These are phyloP conservation scores for Xylariales sp. DNA, from an alignment of 2,329 filamentous ascomycete genomes.

Conservation along the genomic window DNA sequence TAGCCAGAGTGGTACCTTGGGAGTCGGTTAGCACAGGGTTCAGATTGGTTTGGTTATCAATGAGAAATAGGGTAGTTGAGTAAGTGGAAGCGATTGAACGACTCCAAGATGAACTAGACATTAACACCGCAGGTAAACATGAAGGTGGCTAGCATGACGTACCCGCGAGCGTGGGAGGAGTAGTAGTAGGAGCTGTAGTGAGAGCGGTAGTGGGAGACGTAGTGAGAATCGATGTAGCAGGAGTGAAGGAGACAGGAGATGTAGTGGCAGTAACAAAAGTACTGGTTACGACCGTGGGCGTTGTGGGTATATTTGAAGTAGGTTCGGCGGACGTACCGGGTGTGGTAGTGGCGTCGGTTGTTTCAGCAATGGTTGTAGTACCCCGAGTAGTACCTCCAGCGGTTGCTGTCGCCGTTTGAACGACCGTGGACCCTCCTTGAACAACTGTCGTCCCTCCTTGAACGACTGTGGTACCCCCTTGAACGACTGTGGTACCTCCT, in stretches of 20 bases:
- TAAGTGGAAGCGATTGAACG: too few relatives aligned
- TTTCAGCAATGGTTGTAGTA: constrained; percentile 12
- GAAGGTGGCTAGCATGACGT: constrained; percentile 5
- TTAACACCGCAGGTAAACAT: too few relatives aligned
- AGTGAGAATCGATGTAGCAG: constrained; percentile 2
- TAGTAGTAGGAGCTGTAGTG: constrained; percentile 11
- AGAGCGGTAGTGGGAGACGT: background rate
- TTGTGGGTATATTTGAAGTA: constrained; percentile 13
- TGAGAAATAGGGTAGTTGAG: too few relatives aligned
- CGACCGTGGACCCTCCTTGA: constrained; percentile 8
- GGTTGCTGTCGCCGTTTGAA: background rate
- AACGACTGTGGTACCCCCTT: background rate
- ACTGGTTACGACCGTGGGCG: constrained; percentile 14
- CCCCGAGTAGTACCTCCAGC: constrained; percentile 8
- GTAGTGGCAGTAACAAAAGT: constrained; percentile 12
- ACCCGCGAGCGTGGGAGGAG: constrained; percentile 9
- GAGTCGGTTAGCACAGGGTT: background rate
- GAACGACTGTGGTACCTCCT: background rate
- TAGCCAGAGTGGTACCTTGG: constrained; percentile 3
- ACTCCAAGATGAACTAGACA: background rate
- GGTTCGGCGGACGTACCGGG: constrained; percentile 26
- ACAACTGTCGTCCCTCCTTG: background rate
- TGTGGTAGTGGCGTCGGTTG: constrained; percentile 17
- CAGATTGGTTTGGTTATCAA: too few relatives aligned
- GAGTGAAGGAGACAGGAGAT: constrained; percentile 11